Evolutionary conservation across 2,329 filamentous ascomycete species (phyloP).

Genomic region (Xylaria sp.): DNA sequence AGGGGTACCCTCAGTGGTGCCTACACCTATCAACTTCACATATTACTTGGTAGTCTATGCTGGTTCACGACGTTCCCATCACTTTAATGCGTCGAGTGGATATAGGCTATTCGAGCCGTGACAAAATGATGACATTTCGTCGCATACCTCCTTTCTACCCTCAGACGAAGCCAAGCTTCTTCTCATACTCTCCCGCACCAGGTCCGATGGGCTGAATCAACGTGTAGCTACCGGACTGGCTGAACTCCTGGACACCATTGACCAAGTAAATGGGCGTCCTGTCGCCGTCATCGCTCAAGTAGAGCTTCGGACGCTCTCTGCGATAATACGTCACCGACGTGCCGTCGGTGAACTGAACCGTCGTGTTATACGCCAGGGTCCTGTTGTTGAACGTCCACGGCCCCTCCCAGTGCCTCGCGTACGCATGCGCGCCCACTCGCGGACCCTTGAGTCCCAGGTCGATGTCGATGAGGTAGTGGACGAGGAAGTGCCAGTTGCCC

Average conservation of each 20-base stretch:
- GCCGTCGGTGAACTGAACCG: slow-evolving; percentile 55
- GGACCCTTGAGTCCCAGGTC: slow-evolving; percentile 43
- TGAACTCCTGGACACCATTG: slow-evolving; percentile 59
- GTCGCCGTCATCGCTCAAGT: slow-evolving; percentile 59
- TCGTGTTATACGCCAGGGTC: slow-evolving; percentile 44
- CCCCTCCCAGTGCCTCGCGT: slow-evolving; percentile 39
- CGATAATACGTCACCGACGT: slow-evolving; percentile 53
- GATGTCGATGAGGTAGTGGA: slow-evolving; percentile 47
- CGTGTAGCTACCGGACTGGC: slow-evolving; percentile 52
- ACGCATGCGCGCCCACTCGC: slow-evolving; percentile 44
- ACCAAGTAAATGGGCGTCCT: slow-evolving; percentile 59
- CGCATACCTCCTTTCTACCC: neutral
- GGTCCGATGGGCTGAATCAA: slow-evolving; percentile 55
- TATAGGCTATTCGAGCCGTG: too few relatives aligned
- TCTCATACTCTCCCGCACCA: slow-evolving; percentile 35
- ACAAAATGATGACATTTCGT: too few relatives aligned
- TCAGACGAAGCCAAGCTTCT: slow-evolving; percentile 32
- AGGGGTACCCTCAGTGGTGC: too few relatives aligned
- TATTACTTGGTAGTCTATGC: too few relatives aligned
- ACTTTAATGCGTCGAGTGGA: too few relatives aligned
- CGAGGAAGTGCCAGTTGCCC: slow-evolving; percentile 48
- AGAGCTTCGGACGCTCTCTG: slow-evolving; percentile 60
- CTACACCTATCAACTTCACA: too few relatives aligned
- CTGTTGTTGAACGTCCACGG: slow-evolving; percentile 44
- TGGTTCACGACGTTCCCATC: too few relatives aligned